phyloP scores from a whole-genome alignment of 2,329 filamentous ascomycete species.

The Penicillium capsulatum region DNA sequence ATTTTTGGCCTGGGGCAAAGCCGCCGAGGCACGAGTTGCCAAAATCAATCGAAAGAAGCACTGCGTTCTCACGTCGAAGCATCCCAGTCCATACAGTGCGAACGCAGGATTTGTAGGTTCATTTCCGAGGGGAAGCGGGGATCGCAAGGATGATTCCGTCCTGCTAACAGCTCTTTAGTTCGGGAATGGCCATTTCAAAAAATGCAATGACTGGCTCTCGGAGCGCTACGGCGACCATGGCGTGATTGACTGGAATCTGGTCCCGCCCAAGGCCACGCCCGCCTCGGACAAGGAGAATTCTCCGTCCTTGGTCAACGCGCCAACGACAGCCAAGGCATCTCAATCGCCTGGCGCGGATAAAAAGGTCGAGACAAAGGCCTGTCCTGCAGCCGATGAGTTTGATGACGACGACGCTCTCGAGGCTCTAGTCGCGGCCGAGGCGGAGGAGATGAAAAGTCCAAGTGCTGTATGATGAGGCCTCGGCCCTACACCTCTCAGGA shows the following conservation, averaged over 20 bases:
- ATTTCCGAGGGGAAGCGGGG: not conserved
- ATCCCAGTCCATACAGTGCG: slow-evolving; percentile 91
- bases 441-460: not conserved
- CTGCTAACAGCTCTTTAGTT: no score
- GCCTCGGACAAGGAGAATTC: slow-evolving; percentile 26
- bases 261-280: slow-evolving; percentile 27
- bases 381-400: slow-evolving; percentile 32
- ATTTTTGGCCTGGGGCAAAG: slow-evolving; percentile 89
- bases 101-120: slow-evolving; percentile 65
- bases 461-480: no score
- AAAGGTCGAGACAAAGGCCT: slow-evolving; percentile 15
- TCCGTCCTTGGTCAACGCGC: slow-evolving; percentile 7
- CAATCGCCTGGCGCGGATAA: slow-evolving; percentile 1
- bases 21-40: slow-evolving; percentile 73
- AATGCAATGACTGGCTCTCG: slow-evolving; percentile 64
- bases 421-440: slow-evolving; percentile 34
- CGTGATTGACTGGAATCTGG: slow-evolving; percentile 78
- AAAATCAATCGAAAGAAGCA: slow-evolving; percentile 71
- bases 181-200: slow-evolving; percentile 45
- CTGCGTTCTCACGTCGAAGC: slow-evolving; percentile 77
- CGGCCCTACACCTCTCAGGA: no score
- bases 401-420: slow-evolving; percentile 44
- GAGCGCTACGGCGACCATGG: slow-evolving; percentile 72
- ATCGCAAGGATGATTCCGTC: not conserved
- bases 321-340: slow-evolving; percentile 1